Evolutionary conservation across 768 basidiomycete genomes (phyloP).

Genomic region (Podaxis sp.): DNA sequence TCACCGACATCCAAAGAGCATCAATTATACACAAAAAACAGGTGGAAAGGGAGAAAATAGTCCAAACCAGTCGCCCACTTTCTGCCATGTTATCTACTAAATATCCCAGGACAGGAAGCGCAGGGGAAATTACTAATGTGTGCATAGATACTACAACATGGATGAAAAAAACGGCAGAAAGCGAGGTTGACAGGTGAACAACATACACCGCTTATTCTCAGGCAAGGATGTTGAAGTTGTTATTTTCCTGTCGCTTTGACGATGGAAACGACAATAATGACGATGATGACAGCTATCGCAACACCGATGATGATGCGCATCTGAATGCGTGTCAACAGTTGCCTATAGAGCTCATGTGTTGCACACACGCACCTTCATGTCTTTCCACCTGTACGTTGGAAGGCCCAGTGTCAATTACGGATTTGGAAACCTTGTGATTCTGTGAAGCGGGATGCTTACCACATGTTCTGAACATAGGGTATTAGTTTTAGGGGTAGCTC

Average conservation of each 20-base stretch:
- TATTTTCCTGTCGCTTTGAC: constrained; percentile 77
- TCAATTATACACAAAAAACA: background rate
- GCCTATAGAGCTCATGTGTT: background rate
- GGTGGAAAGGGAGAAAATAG: background rate
- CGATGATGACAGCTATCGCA: constrained; percentile 84
- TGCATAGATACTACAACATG: constrained; percentile 29
- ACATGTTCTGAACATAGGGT: constrained; percentile 68
- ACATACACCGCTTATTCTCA: constrained; percentile 9
- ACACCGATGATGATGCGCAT: constrained; percentile 97
- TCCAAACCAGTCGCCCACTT: constrained; percentile 2
- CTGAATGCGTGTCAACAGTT: constrained; percentile 34
- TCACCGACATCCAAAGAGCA: background rate
- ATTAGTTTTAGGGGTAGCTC: constrained; percentile 11
- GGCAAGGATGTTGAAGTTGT: constrained; percentile 9
- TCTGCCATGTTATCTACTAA: constrained; percentile 4
- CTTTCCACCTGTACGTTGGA: constrained; percentile 78
- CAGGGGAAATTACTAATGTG: constrained; percentile 23
- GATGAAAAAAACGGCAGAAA: constrained; percentile 14
- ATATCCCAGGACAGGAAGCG: constrained; percentile 11
- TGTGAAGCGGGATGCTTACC: constrained; percentile 50
- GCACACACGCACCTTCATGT: constrained; percentile 75
- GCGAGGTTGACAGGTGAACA: constrained; percentile 10
- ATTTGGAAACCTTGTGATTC: background rate
- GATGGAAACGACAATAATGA: constrained; percentile 95
- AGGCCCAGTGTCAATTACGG: constrained; percentile 14